Base-by-base conservation (phyloP, 257 asterid genomes). In the Paulownia fortunei region DNA sequence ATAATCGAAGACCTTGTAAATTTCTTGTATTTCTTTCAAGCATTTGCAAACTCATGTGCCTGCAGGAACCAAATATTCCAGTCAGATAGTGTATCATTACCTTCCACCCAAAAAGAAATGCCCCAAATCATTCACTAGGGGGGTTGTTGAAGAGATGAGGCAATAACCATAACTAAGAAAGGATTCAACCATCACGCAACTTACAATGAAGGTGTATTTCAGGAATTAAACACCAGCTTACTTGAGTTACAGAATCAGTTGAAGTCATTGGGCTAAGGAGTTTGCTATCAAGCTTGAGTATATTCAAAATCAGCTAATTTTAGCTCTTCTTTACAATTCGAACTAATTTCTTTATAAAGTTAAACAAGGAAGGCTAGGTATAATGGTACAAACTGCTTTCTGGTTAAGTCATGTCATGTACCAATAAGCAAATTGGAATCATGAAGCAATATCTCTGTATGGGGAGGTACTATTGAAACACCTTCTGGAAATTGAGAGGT, bases 21-120 rank as follows among this genome's bases (percentile, higher is more conserved):
- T 80, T 81, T 84, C 90, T 87, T 54, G 92, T 87, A 87, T 84
- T 82, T 92, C 94, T 87, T 89, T 89, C 92, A 86, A 86, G 88
- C 96, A 85, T 79, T 92, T 87, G 94, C 90, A 86, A 87, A 92
- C 84, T 94, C 98, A 91, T 94, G 98, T 91, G 96, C 98, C 98
- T 94, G 98, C 97, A 92, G 90, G 94, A 89, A 89, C 81, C 94
- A 94, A 94, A 94, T 87, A 91, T 83, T 88, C 86, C 87, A 62
- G 94, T 90, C 92, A 94, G 97, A 86, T 86, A 82, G 88, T 89
- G 79, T 55, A 84, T 86, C 76, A 76, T 86, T 64, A 74, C 80
- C 85, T 79, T 78, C 81, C 58, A 68, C 79, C 87, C 72, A 64
- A 75, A 79, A 82, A 74, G 58, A 83, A 72, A 59, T 44, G 68